These are phyloP conservation scores for Didymella segeticola DNA, from an alignment of 2,329 filamentous ascomycete species.

Conservation along the genomic window DNA sequence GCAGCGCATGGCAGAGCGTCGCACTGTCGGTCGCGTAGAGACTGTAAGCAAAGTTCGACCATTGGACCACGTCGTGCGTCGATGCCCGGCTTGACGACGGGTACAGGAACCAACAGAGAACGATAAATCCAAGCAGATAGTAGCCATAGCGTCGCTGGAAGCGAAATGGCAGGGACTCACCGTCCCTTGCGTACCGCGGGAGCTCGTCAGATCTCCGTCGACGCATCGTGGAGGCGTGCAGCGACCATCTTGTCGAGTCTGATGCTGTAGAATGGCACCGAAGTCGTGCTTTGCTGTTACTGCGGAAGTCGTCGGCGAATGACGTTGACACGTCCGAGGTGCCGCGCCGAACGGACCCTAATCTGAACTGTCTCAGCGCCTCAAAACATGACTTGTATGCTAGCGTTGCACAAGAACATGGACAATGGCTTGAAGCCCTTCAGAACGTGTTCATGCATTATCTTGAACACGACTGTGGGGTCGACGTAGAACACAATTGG, in stretches of 20 bases:
- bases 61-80: conserved; percentile 31
- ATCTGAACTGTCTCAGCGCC: neutral
- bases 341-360: neutral
- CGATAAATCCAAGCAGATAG: conserved; percentile 35
- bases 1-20: conserved; percentile 53
- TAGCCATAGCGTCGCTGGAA: conserved; percentile 39
- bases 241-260: conserved; percentile 1
- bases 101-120: conserved; percentile 40
- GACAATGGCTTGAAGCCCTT: neutral
- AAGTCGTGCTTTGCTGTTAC: neutral
- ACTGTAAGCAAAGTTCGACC: conserved; percentile 52
- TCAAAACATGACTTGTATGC: neutral
- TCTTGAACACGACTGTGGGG: neutral
- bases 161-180: conserved; percentile 23
- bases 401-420: neutral
- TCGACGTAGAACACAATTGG: neutral
- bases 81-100: conserved; percentile 22
- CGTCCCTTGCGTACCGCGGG: conserved; percentile 36
- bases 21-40: conserved; percentile 53
- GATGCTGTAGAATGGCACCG: neutral
- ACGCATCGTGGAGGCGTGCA: conserved; percentile 35
- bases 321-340: neutral
- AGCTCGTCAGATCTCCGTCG: conserved; percentile 45
- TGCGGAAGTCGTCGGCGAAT: conserved; percentile 4
- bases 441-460: neutral